These are phyloP conservation scores for Dendrothele bispora DNA, from an alignment of 768 basidiomycete genomes.

Conservation along the genomic window DNA sequence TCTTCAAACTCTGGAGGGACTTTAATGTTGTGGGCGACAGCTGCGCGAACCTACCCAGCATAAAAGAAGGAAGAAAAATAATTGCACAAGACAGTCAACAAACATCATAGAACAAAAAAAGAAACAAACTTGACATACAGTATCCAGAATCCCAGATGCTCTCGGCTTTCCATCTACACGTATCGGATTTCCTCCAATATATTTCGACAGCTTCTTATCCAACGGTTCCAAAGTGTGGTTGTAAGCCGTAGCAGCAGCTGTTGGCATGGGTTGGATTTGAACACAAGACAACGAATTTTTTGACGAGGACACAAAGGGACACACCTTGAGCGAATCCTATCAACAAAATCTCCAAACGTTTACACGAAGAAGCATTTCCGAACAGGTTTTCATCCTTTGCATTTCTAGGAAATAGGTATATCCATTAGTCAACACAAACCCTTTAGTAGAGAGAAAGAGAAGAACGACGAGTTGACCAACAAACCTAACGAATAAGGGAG, in stretches of 20 bases:
- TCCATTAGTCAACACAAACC: neutral
- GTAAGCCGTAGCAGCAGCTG: slow-evolving; percentile 65
- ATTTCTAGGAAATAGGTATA: slow-evolving; percentile 46
- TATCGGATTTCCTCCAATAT: slow-evolving; percentile 65
- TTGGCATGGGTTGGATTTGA: neutral
- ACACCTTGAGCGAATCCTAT: slow-evolving; percentile 66
- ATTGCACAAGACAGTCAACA: no score
- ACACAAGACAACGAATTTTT: neutral
- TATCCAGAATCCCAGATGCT: slow-evolving; percentile 75
- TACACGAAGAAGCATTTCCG: slow-evolving; percentile 69
- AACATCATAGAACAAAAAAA: no score
- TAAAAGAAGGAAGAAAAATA: neutral
- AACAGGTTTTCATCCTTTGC: slow-evolving; percentile 69
- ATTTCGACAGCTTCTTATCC: slow-evolving; percentile 67
- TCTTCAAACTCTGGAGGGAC: slow-evolving; percentile 77
- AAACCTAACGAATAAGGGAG: slow-evolving; percentile 60
- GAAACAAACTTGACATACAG: slow-evolving; percentile 37
- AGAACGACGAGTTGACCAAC: no score
- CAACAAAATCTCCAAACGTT: slow-evolving; percentile 61
- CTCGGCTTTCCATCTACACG: slow-evolving; percentile 75
- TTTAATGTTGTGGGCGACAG: slow-evolving; percentile 67
- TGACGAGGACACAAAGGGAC: neutral
- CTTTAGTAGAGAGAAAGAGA: neutral
- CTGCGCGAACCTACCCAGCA: slow-evolving; percentile 54
- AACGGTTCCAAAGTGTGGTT: slow-evolving; percentile 62